Percentiles rank a stretch among this genome's conserved stretches.
phyloP scores from a whole-genome alignment of 805 yeast species.

The Candida manassasensis region DNA sequence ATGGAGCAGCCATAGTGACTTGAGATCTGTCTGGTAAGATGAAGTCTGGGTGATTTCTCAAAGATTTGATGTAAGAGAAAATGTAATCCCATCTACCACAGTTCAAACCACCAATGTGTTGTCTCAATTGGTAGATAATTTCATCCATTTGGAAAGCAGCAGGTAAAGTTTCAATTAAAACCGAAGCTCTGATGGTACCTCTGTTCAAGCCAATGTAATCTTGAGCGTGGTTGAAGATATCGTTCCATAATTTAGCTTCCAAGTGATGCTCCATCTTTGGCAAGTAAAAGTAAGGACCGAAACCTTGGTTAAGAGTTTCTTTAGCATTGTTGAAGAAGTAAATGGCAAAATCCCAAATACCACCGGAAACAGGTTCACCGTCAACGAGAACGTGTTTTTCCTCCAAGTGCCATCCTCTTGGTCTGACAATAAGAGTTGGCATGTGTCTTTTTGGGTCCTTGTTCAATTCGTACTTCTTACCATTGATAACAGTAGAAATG shows the following conservation, averaged over 20 bases:
- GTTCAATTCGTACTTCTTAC: slow-evolving; percentile 42
- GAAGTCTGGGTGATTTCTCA: slow-evolving; percentile 62
- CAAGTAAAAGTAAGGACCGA: slow-evolving; percentile 77
- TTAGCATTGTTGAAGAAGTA: slow-evolving; percentile 74
- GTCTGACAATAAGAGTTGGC: slow-evolving; percentile 79
- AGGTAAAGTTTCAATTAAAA: slow-evolving; percentile 76
- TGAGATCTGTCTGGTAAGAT: slow-evolving; percentile 75
- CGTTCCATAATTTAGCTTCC: slow-evolving; percentile 83
- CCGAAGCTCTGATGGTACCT: slow-evolving; percentile 79
- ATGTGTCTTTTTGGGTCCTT: slow-evolving; percentile 50
- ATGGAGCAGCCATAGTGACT: slow-evolving; percentile 77
- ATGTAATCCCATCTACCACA: slow-evolving; percentile 92
- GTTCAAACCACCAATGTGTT: slow-evolving; percentile 75
- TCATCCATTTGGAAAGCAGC: slow-evolving; percentile 87
- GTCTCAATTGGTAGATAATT: slow-evolving; percentile 69
- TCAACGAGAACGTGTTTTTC: slow-evolving; percentile 69
- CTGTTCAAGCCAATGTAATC: slow-evolving; percentile 64
- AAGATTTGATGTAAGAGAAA: slow-evolving; percentile 71
- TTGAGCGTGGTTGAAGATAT: slow-evolving; percentile 70
- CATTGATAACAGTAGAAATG: slow-evolving; percentile 39
- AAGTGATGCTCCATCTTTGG: slow-evolving; percentile 86
- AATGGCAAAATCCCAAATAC: slow-evolving; percentile 73
- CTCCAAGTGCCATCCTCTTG: slow-evolving; percentile 84
- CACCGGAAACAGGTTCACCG: slow-evolving; percentile 74
- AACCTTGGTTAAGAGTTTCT: slow-evolving; percentile 55